These are phyloP conservation scores for Megacollybia marginata DNA, from an alignment of 768 basidiomycete genomes.

Conservation along the genomic window DNA sequence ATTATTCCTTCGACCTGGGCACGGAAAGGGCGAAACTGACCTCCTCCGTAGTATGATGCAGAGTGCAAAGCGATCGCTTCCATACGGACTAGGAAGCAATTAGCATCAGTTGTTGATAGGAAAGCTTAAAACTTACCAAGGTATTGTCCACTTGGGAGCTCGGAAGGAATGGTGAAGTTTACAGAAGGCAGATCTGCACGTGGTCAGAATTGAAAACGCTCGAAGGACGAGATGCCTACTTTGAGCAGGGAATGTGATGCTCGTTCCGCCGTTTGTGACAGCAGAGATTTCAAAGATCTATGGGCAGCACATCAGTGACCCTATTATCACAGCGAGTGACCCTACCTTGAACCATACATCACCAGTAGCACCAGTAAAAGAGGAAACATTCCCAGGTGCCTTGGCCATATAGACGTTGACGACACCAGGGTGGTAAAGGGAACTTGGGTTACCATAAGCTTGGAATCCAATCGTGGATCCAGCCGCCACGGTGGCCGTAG, in stretches of 20 bases:
- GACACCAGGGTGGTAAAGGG: slow-evolving; percentile 42
- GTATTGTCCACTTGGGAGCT: slow-evolving; percentile 9
- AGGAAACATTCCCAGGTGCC: slow-evolving; percentile 31
- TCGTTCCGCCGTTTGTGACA: slow-evolving; percentile 36
- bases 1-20: too few species aligned
- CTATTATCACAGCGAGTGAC: not conserved
- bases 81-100: slow-evolving; percentile 7
- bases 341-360: slow-evolving; percentile 38
- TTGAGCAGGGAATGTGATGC: slow-evolving; percentile 38
- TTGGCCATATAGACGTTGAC: slow-evolving; percentile 29
- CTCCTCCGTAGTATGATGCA: slow-evolving; percentile 4
- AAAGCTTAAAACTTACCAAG: not conserved
- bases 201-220: not conserved
- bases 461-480: slow-evolving; percentile 36
- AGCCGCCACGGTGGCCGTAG: slow-evolving; percentile 37
- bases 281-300: slow-evolving; percentile 36
- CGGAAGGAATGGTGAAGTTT: slow-evolving; percentile 7
- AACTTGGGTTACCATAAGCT: slow-evolving; percentile 22
- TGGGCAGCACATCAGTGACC: not conserved
- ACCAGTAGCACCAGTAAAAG: slow-evolving; percentile 34
- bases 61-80: slow-evolving; percentile 11
- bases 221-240: slow-evolving; percentile 17
- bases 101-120: not conserved
- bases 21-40: not conserved
- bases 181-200: not conserved